Evolutionary conservation across 306 rosid genomes (phyloP).

Genomic region (Begonia loranthoides): DNA sequence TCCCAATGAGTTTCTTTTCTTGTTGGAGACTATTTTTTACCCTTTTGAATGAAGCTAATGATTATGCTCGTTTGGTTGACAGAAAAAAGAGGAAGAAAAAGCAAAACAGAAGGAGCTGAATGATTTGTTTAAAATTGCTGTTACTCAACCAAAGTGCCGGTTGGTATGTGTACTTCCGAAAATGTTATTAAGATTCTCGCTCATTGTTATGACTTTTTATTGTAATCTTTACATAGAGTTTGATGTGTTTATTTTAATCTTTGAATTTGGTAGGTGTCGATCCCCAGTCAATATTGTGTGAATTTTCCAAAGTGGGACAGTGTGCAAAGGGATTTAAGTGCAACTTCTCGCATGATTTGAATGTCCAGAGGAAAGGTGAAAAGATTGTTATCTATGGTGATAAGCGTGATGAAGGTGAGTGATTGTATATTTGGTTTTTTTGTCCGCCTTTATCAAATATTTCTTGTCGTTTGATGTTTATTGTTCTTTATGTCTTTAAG

Average conservation of each 20-base stretch:
- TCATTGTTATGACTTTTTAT: neutral
- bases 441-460: slow-evolving; percentile 3
- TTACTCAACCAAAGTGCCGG: slow-evolving; percentile 87
- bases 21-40: neutral
- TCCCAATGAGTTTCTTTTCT: neutral
- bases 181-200: no score
- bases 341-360: slow-evolving; percentile 96
- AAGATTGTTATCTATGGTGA: slow-evolving; percentile 93
- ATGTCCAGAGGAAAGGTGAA: slow-evolving; percentile 97
- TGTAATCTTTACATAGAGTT: neutral
- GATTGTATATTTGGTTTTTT: slow-evolving; percentile 1
- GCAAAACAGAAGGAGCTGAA: slow-evolving; percentile 89
- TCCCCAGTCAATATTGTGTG: slow-evolving; percentile 93
- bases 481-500: slow-evolving; percentile 13
- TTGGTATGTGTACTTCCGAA: slow-evolving; percentile 25
- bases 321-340: slow-evolving; percentile 92
- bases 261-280: slow-evolving; percentile 69
- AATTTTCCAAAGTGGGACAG: slow-evolving; percentile 83
- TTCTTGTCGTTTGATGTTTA: neutral
- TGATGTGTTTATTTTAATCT: slow-evolving; percentile 7
- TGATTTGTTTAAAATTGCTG: slow-evolving; percentile 84
- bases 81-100: slow-evolving; percentile 94
- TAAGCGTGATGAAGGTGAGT: slow-evolving; percentile 64
- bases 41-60: neutral
- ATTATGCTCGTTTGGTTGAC: slow-evolving; percentile 4